Conservation (phyloP, 371 early-diverging fungal species). For the Coemansia sp. region DNA sequence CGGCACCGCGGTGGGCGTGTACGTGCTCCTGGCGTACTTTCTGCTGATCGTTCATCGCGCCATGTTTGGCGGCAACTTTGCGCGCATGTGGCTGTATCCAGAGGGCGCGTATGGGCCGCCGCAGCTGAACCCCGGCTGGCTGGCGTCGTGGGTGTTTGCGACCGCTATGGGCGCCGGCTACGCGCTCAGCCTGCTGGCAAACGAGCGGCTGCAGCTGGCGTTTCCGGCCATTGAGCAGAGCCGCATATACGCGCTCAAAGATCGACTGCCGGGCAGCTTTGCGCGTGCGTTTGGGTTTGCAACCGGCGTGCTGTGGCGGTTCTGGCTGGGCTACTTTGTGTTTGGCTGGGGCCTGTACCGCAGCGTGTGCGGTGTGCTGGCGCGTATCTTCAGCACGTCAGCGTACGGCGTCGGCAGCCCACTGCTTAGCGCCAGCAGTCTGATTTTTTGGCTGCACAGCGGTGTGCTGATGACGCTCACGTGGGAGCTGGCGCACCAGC, state of each 20-base stretch:
- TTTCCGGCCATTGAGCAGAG: conserved; percentile 47
- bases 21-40: conserved; percentile 17
- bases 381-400: conserved; percentile 29
- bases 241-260: conserved; percentile 45
- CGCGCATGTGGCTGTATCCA: conserved; percentile 39
- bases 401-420: conserved; percentile 44
- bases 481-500: conserved; percentile 48
- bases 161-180: conserved; percentile 27
- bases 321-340: conserved; percentile 41
- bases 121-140: conserved; percentile 43
- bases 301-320: conserved; percentile 15
- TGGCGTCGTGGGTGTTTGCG: conserved; percentile 27
- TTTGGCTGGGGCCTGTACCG: conserved; percentile 40
- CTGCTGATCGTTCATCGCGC: conserved; percentile 25
- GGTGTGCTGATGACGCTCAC: conserved; percentile 21
- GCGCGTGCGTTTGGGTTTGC: conserved; percentile 26
- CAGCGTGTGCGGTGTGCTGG: conserved; percentile 24
- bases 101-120: conserved; percentile 46
- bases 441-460: conserved; percentile 36
- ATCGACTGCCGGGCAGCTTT: conserved; percentile 41
- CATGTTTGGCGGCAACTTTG: conserved; percentile 28
- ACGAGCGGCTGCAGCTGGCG: conserved; percentile 47
- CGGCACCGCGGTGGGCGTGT: conserved; percentile 10
- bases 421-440: conserved; percentile 25
- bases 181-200: conserved; percentile 21